Conservation (phyloP, 352 stramenopile genomes). For the Pythium aristosporum region DNA sequence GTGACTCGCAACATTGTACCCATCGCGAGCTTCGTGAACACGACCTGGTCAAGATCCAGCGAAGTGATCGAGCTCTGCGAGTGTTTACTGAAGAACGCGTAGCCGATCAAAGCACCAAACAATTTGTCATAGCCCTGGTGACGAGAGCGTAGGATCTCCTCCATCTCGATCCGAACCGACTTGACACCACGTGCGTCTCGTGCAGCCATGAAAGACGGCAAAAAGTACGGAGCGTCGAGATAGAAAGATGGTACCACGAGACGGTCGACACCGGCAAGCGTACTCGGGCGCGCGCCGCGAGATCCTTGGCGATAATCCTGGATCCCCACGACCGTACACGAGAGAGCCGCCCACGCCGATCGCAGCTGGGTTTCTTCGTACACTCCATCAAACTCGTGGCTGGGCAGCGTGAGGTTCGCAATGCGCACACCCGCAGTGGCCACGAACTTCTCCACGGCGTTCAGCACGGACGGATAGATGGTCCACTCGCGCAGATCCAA, state of each 20-base stretch:
- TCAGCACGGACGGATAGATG: slow-evolving; percentile 6
- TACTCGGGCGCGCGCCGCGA: too few species aligned
- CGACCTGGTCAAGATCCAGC: background rate
- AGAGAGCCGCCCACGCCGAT: slow-evolving; percentile 1
- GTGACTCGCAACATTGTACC: background rate
- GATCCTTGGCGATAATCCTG: background rate
- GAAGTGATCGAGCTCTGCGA: too few species aligned
- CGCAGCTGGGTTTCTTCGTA: slow-evolving; percentile 6
- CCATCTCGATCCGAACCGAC: too few species aligned
- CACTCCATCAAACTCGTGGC: background rate
- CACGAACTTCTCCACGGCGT: slow-evolving; percentile 3
- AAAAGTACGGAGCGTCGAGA: too few species aligned
- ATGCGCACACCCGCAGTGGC: slow-evolving; percentile 3
- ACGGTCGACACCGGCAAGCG: too few species aligned
- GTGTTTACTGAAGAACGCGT: too few species aligned
- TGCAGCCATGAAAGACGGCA: too few species aligned
- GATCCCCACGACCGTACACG: slow-evolving; percentile 1
- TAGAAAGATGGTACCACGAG: too few species aligned
- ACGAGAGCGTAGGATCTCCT: too few species aligned
- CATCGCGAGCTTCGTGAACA: background rate
- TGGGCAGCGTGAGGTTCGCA: slow-evolving; percentile 1
- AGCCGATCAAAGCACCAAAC: too few species aligned
- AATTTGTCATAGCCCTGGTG: too few species aligned
- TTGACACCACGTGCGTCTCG: too few species aligned
- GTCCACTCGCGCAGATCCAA: slow-evolving; percentile 10